These are phyloP conservation scores for Cladorrhinum sp. DNA, from an alignment of 2,329 filamentous ascomycete species.

Conservation along the genomic window DNA sequence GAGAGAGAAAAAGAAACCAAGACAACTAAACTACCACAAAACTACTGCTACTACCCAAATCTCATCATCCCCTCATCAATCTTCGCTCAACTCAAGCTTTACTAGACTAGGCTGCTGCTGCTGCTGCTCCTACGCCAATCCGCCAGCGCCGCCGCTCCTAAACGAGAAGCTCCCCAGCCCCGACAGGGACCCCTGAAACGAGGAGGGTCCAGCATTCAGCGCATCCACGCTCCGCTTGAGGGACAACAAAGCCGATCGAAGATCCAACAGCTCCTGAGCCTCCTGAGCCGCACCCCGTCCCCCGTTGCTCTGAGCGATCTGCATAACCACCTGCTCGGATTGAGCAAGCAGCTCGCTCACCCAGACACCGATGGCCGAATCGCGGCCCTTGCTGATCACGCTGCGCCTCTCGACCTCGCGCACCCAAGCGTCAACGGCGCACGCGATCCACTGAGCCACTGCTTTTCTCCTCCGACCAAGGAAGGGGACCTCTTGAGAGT, in stretches of 20 bases:
- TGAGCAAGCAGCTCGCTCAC: conserved; percentile 49
- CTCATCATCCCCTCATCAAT: neutral
- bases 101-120: no score
- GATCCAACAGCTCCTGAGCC: conserved; percentile 43
- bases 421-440: conserved; percentile 48
- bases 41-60: neutral
- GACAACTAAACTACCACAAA: no score
- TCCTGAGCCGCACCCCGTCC: conserved; percentile 37
- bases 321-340: conserved; percentile 42
- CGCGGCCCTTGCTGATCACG: conserved; percentile 36
- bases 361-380: conserved; percentile 40
- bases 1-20: no score
- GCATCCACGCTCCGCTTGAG: neutral
- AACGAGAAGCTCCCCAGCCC: conserved; percentile 3
- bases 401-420: conserved; percentile 48
- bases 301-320: conserved; percentile 28
- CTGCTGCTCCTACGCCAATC: neutral
- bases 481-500: conserved; percentile 58
- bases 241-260: conserved; percentile 33
- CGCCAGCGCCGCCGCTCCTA: neutral
- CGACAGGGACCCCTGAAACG: neutral
- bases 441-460: conserved; percentile 54
- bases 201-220: neutral
- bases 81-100: neutral
- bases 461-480: conserved; percentile 47